Evolutionary conservation across 140 eudicot genomes (phyloP).

Genomic region (Bidens hawaiensis): DNA sequence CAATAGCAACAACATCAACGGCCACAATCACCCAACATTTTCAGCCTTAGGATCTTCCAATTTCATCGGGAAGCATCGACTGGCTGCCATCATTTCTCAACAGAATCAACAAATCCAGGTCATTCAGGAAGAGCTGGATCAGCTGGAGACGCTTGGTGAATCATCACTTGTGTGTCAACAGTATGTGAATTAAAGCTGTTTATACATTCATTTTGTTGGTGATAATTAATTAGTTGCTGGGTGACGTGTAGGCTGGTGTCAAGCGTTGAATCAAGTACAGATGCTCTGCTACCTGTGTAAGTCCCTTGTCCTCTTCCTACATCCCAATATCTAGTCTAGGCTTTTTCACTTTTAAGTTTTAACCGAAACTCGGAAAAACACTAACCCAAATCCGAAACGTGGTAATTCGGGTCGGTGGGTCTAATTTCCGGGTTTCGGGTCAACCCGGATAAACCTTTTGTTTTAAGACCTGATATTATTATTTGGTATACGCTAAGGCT

Average conservation of each 20-base stretch:
- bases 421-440: too few relatives aligned
- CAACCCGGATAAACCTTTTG: too few relatives aligned
- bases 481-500: too few relatives aligned
- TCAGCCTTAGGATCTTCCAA: constrained; percentile 16
- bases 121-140: constrained; percentile 67
- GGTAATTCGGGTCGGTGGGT: too few relatives aligned
- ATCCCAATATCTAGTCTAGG: constrained; percentile 17
- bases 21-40: constrained; percentile 15
- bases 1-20: not conserved
- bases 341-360: constrained; percentile 28
- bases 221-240: not conserved
- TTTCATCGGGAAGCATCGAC: constrained; percentile 67
- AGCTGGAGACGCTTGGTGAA: constrained; percentile 68
- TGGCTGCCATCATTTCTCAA: constrained; percentile 58
- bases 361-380: too few relatives aligned
- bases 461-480: too few relatives aligned
- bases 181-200: constrained; percentile 33
- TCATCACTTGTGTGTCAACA: constrained; percentile 68
- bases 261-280: constrained; percentile 63
- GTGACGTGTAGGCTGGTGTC: constrained; percentile 46
- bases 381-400: too few relatives aligned
- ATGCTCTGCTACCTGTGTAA: constrained; percentile 76
- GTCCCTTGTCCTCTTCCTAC: constrained; percentile 14
- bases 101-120: constrained; percentile 68
- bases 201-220: not conserved